Percentiles rank a stretch among this genome's conserved stretches.
These are phyloP conservation scores for Achaetomiella virescens DNA, from an alignment of 495 filamentous ascomycete genomes.

Conservation along the genomic window DNA sequence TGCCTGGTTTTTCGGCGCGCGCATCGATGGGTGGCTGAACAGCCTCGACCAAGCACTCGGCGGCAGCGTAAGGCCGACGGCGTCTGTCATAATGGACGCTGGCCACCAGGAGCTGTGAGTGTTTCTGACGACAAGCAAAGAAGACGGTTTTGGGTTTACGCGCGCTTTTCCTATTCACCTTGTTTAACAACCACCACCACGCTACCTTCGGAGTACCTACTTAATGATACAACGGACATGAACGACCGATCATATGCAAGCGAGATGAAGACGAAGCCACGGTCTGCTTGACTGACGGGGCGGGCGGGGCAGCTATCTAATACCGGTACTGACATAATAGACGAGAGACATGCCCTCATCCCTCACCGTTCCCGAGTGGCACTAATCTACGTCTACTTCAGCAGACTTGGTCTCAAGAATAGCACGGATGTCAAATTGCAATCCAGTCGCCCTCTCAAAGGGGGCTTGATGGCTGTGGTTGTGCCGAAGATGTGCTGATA, in stretches of 20 bases:
- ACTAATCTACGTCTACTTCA: background rate
- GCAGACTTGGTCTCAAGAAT: conserved; percentile 11
- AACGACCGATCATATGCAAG: background rate
- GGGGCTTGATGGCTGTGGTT: conserved; percentile 68
- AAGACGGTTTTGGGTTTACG: conserved; percentile 4
- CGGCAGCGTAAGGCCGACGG: conserved; percentile 14
- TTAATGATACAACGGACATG: background rate
- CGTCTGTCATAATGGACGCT: conserved; percentile 11
- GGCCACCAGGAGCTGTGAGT: conserved; percentile 41
- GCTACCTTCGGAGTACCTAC: background rate
- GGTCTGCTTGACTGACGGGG: too few relatives aligned
- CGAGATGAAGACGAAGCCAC: too few relatives aligned
- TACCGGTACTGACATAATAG: background rate
- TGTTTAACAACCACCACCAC: conserved; percentile 6
- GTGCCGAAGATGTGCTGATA: conserved; percentile 79
- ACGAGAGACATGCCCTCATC: background rate
- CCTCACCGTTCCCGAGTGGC: background rate
- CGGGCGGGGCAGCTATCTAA: too few relatives aligned
- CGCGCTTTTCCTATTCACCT: conserved; percentile 2
- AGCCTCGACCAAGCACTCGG: conserved; percentile 25
- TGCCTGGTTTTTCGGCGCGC: conserved; percentile 62
- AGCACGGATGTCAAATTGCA: conserved; percentile 99
- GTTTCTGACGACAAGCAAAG: background rate
- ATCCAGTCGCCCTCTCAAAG: conserved; percentile 50
- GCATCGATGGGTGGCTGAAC: conserved; percentile 46